Conservation (phyloP, 768 basidiomycete species). For the Boletus edulis region DNA sequence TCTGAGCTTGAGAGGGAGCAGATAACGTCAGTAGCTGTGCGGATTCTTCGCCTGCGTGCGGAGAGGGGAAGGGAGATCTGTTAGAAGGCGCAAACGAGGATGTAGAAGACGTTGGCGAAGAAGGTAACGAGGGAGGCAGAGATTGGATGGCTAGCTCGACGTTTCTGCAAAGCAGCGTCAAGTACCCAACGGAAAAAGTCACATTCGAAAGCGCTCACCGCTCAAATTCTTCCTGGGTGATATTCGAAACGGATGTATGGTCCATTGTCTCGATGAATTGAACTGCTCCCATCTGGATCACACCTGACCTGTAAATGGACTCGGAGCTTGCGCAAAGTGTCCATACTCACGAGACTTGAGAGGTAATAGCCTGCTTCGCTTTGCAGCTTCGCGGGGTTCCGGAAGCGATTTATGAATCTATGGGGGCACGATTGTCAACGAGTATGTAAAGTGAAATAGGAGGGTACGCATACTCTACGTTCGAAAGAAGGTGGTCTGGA, state of each 20-base stretch:
- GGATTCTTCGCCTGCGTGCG: slow-evolving; percentile 85
- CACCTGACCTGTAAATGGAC: slow-evolving; percentile 6
- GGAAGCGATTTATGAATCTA: slow-evolving; percentile 94
- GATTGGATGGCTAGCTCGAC: slow-evolving; percentile 60
- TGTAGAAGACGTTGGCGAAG: slow-evolving; percentile 31
- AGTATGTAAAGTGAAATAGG: background rate
- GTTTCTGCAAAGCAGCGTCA: slow-evolving; percentile 36
- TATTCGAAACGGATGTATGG: slow-evolving; percentile 89
- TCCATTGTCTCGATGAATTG: slow-evolving; percentile 99
- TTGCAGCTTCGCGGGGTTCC: slow-evolving; percentile 84
- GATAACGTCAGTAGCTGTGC: slow-evolving; percentile 75
- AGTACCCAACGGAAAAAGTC: slow-evolving; percentile 2
- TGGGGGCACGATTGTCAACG: background rate
- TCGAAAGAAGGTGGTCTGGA: slow-evolving; percentile 88
- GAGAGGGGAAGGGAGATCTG: slow-evolving; percentile 36
- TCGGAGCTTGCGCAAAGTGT: background rate
- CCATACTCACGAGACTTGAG: slow-evolving; percentile 75
- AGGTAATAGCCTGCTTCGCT: slow-evolving; percentile 98
- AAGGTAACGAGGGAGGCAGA: slow-evolving; percentile 33
- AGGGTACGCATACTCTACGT: slow-evolving; percentile 72
- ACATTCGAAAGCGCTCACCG: slow-evolving; percentile 38
- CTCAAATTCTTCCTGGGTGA: slow-evolving; percentile 93
- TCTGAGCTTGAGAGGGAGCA: slow-evolving; percentile 33
- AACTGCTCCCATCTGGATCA: slow-evolving; percentile 84
- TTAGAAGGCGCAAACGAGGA: slow-evolving; percentile 38